Conservation (phyloP, 73 alveolate species). For the Stentor roeselii region DNA sequence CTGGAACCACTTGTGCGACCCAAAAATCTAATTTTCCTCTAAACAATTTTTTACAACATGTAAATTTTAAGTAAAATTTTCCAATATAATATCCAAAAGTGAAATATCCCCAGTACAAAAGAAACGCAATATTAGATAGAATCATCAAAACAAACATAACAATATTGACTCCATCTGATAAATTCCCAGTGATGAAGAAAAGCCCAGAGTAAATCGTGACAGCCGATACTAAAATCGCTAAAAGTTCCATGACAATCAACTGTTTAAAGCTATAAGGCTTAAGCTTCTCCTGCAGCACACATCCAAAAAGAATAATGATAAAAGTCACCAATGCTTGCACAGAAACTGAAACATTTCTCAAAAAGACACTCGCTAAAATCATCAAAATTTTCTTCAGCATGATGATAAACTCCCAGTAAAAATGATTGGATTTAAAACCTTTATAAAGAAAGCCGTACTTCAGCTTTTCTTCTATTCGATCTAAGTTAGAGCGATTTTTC, state of each 20-base stretch:
- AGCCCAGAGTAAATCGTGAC: conserved; percentile 21
- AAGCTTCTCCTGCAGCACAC: not conserved
- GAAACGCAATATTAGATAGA: too few species aligned
- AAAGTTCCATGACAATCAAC: not conserved
- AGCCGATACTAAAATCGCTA: not conserved
- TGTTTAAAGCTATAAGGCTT: not conserved
- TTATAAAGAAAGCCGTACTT: conserved; percentile 33
- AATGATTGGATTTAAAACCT: conserved; percentile 25
- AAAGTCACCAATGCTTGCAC: not conserved
- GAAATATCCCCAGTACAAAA: too few species aligned
- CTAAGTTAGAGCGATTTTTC: not conserved
- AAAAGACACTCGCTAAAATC: not conserved
- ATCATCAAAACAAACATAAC: too few species aligned
- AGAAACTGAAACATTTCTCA: not conserved
- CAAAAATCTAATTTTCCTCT: too few species aligned
- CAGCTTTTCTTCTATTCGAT: not conserved
- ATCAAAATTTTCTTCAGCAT: conserved; percentile 20
- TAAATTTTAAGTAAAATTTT: too few species aligned
- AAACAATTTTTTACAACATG: too few species aligned
- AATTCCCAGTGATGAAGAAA: too few species aligned
- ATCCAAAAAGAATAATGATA: not conserved
- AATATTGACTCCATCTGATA: too few species aligned
- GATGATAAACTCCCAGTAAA: conserved; percentile 34
- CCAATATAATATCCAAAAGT: too few species aligned
- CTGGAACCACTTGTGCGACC: too few species aligned